Evolutionary conservation across 1,284 basidiomycete genomes (phyloP).

Genomic region (Malassezia equina): DNA sequence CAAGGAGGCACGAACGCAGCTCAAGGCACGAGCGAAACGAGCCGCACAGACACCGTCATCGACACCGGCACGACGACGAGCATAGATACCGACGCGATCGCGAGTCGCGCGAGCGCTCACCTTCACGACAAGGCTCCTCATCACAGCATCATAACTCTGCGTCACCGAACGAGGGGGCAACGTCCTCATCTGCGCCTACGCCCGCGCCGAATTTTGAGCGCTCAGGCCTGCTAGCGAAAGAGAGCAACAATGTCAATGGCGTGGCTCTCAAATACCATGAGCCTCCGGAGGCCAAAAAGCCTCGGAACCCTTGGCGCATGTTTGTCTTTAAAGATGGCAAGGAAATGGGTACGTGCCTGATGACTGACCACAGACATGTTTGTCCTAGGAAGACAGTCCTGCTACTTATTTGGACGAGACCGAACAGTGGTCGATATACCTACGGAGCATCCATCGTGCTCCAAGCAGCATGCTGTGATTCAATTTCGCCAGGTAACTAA

Average conservation of each 20-base stretch:
- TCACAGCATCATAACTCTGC: not conserved
- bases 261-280: slow-evolving; percentile 96
- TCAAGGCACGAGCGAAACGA: not conserved
- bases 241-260: slow-evolving; percentile 58
- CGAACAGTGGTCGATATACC: slow-evolving; percentile 61
- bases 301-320: slow-evolving; percentile 74
- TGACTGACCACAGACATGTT: slow-evolving; percentile 24
- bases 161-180: not conserved
- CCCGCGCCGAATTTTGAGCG: slow-evolving; percentile 67
- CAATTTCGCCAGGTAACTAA: slow-evolving; percentile 80
- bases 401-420: slow-evolving; percentile 86
- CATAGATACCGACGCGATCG: not conserved
- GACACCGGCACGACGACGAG: not conserved
- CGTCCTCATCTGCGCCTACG: slow-evolving; percentile 51
- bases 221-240: slow-evolving; percentile 85
- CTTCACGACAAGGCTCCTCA: not conserved
- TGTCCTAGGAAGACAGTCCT: slow-evolving; percentile 62
- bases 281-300: slow-evolving; percentile 91
- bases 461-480: slow-evolving; percentile 94
- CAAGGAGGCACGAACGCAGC: not conserved
- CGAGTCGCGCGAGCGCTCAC: not conserved
- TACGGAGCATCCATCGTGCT: slow-evolving; percentile 88
- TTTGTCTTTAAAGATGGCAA: slow-evolving; percentile 95
- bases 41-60: not conserved
- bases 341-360: slow-evolving; percentile 64